These are phyloP conservation scores for Populus tremula DNA, from an alignment of 345 rosid genomes.

Conservation along the genomic window DNA sequence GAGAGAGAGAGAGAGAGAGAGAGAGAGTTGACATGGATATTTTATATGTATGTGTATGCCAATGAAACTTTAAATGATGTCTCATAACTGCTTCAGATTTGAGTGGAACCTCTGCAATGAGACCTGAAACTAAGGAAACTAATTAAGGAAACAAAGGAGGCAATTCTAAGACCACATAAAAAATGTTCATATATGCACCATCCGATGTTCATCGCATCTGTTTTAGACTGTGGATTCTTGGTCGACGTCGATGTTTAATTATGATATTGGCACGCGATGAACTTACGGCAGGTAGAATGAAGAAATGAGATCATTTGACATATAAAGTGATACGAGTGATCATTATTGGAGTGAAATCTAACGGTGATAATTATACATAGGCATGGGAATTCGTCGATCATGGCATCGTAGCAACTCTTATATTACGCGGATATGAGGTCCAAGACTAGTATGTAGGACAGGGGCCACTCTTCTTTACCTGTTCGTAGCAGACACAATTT, in stretches of 20 bases:
- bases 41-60: background rate
- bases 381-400: background rate
- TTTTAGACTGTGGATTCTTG: background rate
- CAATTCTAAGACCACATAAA: slow-evolving; percentile 3
- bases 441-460: background rate
- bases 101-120: slow-evolving; percentile 1
- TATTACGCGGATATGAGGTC: background rate
- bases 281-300: background rate
- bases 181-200: background rate
- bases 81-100: slow-evolving; percentile 1
- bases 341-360: background rate
- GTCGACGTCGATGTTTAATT: background rate
- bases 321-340: background rate
- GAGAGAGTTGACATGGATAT: background rate
- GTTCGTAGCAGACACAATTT: slow-evolving; percentile 1
- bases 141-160: slow-evolving; percentile 4
- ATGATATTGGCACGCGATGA: background rate
- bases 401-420: background rate
- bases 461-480: background rate
- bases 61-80: slow-evolving; percentile 19
- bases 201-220: background rate
- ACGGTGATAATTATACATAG: background rate
- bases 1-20: background rate
- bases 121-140: slow-evolving; percentile 7
- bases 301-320: background rate